Conservation (phyloP, 2,329 filamentous ascomycete genomes). For the Xylariales sp. region DNA sequence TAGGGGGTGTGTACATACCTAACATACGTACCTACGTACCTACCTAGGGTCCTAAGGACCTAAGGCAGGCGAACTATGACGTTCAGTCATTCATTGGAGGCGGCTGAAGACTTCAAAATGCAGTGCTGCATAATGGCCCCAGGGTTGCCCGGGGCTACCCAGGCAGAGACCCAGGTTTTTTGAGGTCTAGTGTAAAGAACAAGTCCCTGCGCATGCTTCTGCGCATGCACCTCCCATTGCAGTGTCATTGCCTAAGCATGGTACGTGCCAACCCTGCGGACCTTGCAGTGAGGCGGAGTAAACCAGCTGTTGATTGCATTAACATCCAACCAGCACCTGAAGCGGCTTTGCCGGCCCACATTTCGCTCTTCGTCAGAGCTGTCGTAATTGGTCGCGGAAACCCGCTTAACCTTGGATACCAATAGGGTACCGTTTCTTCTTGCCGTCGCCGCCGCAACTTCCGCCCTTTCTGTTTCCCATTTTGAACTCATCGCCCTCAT, state of each 20-base stretch:
- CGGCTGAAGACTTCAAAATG: conserved; percentile 37
- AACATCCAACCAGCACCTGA: conserved; percentile 17
- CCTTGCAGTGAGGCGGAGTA: conserved; percentile 35
- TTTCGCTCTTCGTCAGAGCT: not conserved
- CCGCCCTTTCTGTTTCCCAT: conserved; percentile 26
- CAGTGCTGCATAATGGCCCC: conserved; percentile 27
- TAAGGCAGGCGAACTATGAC: conserved; percentile 12
- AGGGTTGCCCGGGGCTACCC: not conserved
- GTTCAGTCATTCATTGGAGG: conserved; percentile 41
- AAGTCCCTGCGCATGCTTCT: not conserved
- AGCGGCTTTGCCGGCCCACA: conserved; percentile 3
- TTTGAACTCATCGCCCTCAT: conserved; percentile 14
- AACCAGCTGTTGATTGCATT: conserved; percentile 29
- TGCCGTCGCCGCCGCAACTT: conserved; percentile 34
- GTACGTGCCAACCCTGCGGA: conserved; percentile 27
- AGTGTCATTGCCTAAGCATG: conserved; percentile 20
- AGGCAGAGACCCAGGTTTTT: no score
- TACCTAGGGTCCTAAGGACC: no score
- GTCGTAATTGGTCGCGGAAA: conserved; percentile 18
- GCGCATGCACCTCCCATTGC: conserved; percentile 12
- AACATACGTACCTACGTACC: not conserved
- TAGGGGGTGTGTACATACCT: no score
- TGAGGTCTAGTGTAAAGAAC: no score
- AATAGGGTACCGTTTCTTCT: conserved; percentile 19
- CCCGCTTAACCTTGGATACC: conserved; percentile 10